Evolutionary conservation across 306 rosid species (phyloP).

Genomic region (Lupinus albus): DNA sequence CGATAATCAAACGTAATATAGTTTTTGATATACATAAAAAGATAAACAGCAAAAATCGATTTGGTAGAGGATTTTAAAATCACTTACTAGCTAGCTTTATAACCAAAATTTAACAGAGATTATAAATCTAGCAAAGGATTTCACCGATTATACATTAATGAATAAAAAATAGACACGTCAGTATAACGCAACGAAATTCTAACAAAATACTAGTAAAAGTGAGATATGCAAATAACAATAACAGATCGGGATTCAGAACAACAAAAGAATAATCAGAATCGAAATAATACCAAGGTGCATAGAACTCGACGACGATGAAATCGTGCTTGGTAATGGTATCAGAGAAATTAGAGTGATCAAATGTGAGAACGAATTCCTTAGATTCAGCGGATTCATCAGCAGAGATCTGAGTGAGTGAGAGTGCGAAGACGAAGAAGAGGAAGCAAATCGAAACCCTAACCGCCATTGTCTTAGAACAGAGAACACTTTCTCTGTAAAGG

Average conservation of each 20-base stretch:
- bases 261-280: not conserved
- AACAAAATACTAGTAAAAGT: not conserved
- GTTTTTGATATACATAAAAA: no score
- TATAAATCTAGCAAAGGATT: no score
- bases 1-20: no score
- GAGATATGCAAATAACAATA: conserved; percentile 39
- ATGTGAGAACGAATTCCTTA: conserved; percentile 81
- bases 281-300: conserved; percentile 76
- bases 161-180: not conserved
- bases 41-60: no score
- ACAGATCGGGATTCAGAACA: conserved; percentile 18
- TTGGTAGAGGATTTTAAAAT: no score
- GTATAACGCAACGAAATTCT: not conserved
- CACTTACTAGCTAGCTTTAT: not conserved
- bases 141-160: not conserved
- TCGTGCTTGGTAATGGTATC: conserved; percentile 73
- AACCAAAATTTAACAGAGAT: no score
- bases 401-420: conserved; percentile 45
- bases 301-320: conserved; percentile 92
- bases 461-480: conserved; percentile 51
- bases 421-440: conserved; percentile 31
- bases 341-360: conserved; percentile 79
- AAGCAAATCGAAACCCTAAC: conserved; percentile 47
- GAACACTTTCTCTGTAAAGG: not conserved
- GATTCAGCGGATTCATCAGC: conserved; percentile 48